Evolutionary conservation across 202 grass and related monocot species (phyloP).

Genomic region (Bolboschoenoplectus hybrid): DNA sequence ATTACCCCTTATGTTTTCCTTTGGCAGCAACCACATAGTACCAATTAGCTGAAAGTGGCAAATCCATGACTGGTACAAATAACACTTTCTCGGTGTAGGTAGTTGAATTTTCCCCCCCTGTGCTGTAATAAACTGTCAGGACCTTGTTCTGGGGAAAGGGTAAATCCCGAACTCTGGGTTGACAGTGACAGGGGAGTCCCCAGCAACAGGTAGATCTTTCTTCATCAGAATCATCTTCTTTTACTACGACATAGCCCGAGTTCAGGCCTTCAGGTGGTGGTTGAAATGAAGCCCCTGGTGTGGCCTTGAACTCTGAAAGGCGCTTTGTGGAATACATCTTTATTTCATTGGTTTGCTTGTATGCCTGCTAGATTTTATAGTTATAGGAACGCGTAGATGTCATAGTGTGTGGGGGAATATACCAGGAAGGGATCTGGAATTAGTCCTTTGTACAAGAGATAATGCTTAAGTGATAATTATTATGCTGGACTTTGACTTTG

Average conservation of each 20-base stretch:
- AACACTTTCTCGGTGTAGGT: slow-evolving; percentile 50
- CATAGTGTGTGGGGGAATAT: not conserved
- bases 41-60: slow-evolving; percentile 54
- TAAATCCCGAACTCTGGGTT: slow-evolving; percentile 51
- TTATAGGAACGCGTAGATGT: not conserved
- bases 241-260: slow-evolving; percentile 40
- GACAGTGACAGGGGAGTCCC: slow-evolving; percentile 45
- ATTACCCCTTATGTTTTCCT: slow-evolving; percentile 53
- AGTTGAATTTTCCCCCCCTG: slow-evolving; percentile 28
- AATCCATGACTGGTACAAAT: slow-evolving; percentile 66
- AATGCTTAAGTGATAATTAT: not conserved
- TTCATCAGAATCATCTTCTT: slow-evolving; percentile 20
- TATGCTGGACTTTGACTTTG: not conserved
- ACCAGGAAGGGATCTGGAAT: not conserved
- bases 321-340: slow-evolving; percentile 44
- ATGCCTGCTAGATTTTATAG: not conserved
- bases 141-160: slow-evolving; percentile 81
- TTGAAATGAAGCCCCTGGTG: not conserved
- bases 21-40: slow-evolving; percentile 63
- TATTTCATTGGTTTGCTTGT: not conserved
- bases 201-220: slow-evolving; percentile 50
- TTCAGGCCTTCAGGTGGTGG: not conserved
- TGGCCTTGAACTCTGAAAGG: slow-evolving; percentile 28
- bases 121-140: slow-evolving; percentile 49
- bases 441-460: not conserved